phyloP scores from a whole-genome alignment of 2,329 filamentous ascomycete species.

The Phaeosphaeriaceae sp. region DNA sequence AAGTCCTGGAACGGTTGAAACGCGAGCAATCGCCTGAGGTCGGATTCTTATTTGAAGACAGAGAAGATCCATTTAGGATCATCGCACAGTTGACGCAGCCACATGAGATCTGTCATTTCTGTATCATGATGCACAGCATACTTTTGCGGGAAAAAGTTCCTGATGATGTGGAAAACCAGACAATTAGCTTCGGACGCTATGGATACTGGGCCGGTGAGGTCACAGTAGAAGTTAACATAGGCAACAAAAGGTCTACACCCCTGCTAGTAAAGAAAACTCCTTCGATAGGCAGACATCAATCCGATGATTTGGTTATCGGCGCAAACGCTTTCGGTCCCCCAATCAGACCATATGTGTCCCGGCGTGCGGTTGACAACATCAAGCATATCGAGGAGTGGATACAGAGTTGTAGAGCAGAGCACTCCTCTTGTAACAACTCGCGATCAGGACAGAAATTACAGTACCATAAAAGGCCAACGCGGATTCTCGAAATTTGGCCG shows the following conservation, averaged over 20 bases:
- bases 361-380: background rate
- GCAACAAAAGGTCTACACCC: no score
- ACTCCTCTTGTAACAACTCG: background rate
- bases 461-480: conserved; percentile 3
- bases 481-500: conserved; percentile 6
- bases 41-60: no score
- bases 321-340: background rate
- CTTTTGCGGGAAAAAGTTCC: no score
- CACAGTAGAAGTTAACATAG: no score
- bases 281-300: background rate
- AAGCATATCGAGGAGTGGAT: background rate
- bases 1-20: background rate
- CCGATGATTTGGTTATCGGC: background rate
- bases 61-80: background rate
- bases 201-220: no score
- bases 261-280: background rate
- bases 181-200: no score
- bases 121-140: background rate
- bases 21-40: no score
- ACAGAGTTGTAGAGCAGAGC: background rate
- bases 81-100: background rate
- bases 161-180: no score
- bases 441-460: background rate
- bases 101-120: background rate
- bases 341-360: background rate